phyloP scores from a whole-genome alignment of 768 basidiomycete species.

The Dacryopinax primogenitus region DNA sequence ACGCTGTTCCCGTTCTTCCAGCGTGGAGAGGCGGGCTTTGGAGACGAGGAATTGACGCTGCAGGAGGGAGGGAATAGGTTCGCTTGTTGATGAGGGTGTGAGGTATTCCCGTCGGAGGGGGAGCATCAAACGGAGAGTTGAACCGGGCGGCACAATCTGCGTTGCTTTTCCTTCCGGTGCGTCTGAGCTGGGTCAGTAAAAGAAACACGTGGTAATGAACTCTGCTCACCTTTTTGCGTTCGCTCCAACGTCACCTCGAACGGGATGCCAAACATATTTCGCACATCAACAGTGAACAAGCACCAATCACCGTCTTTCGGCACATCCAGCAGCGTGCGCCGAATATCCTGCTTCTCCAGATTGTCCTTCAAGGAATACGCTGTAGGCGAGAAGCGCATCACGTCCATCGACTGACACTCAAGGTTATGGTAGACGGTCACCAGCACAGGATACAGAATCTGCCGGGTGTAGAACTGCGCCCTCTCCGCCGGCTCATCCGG shows the following conservation, averaged over 20 bases:
- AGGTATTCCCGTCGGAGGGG: slow-evolving; percentile 75
- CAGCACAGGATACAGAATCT: slow-evolving; percentile 73
- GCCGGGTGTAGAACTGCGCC: slow-evolving; percentile 63
- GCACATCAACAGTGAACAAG: slow-evolving; percentile 77
- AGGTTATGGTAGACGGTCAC: slow-evolving; percentile 95
- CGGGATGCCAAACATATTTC: slow-evolving; percentile 80
- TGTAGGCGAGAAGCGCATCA: slow-evolving; percentile 47
- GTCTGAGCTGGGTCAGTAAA: slow-evolving; percentile 26
- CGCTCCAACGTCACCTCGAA: slow-evolving; percentile 78
- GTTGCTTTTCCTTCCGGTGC: slow-evolving; percentile 33
- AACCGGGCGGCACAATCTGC: slow-evolving; percentile 71
- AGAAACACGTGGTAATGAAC: not conserved
- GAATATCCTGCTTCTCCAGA: slow-evolving; percentile 21
- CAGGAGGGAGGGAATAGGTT: slow-evolving; percentile 29
- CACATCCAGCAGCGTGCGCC: slow-evolving; percentile 28
- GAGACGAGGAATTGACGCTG: slow-evolving; percentile 74
- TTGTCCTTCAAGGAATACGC: slow-evolving; percentile 18
- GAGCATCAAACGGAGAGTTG: slow-evolving; percentile 59
- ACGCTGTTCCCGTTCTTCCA: slow-evolving; percentile 50
- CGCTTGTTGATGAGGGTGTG: not conserved
- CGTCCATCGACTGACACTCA: slow-evolving; percentile 71
- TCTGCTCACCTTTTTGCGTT: slow-evolving; percentile 41
- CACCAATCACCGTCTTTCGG: slow-evolving; percentile 55
- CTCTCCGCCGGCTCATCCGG: slow-evolving; percentile 26
- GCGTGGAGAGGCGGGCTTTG: slow-evolving; percentile 47